Evolutionary conservation across 257 asterid species (phyloP).

Genomic region (Solanum acaule): DNA sequence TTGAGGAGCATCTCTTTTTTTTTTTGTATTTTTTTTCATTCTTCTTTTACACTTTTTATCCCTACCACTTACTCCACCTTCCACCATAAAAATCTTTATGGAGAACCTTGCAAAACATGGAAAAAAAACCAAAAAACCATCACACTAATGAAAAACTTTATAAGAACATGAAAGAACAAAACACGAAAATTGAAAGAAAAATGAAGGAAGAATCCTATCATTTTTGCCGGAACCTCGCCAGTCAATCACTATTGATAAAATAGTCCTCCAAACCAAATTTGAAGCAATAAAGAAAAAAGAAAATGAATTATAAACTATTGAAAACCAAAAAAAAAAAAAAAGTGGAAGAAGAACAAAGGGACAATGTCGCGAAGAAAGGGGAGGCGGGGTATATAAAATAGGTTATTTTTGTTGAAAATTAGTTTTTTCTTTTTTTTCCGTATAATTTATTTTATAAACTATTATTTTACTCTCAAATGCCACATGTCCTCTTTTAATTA

Average conservation of each 20-base stretch:
- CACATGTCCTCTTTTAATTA: neutral
- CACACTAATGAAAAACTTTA: neutral
- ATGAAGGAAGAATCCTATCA: neutral
- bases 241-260: neutral
- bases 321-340: too few species aligned
- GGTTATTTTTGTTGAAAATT: neutral
- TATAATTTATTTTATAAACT: too few species aligned
- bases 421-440: too few species aligned
- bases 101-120: neutral
- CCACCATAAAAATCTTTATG: neutral
- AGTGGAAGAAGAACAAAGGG: neutral
- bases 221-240: neutral
- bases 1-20: neutral
- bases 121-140: neutral
- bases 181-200: neutral
- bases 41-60: neutral
- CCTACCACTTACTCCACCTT: neutral
- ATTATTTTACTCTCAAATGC: neutral
- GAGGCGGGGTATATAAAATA: neutral
- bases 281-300: neutral
- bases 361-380: neutral
- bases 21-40: neutral
- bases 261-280: neutral
- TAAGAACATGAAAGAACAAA: neutral
- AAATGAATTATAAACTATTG: neutral